Base-by-base conservation (phyloP, 495 filamentous ascomycete species). In the Aspergillus carlsbadensis region DNA sequence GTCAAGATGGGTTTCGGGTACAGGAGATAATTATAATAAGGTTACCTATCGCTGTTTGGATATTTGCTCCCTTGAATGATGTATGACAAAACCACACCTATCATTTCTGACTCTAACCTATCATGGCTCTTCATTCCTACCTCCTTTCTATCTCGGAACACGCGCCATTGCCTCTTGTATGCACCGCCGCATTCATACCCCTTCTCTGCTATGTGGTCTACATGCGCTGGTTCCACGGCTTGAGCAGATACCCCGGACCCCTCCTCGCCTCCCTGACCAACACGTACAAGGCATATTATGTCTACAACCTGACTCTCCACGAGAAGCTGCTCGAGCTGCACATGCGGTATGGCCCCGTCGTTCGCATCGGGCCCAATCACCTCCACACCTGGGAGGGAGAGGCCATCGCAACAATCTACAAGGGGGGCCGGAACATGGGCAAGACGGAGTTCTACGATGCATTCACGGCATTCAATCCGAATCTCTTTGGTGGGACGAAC, bases 291-390 rank as follows among this genome's bases (percentile, higher is more conserved):
- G 74, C 76, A 24, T 79, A 81, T 61, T 75, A 80, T 43, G 71
- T 74, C 33, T 68, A 76, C 35, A 66, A 70, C 36, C 80, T 79
- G n/a, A 71, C 75, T 53, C 74, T 78, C 36, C 74, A 76, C 47
- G 63, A 77, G 1, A 72, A 70, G 60, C 73, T 83, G 18, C 61
- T 78, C 46, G 20, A 56, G 5, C 62, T 78, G 6, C 82, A 85
- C 58, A 34, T 66, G 6, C 50, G 70, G 29, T 83, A 86, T 58
- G 82, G 82, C 0, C 67, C 74, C 1, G 68, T 84, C 46, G 80
- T 87, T 11, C 80, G 82, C 2, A 70, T 86, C 5, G 73, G 78
- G 3, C 84, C 85, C 0, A 77, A 83, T 55, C 74, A 76, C 51
- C 63, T 78, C 51, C 75, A 71, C 6, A 59, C 76, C 22, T 76